Evolutionary conservation across 2,329 filamentous ascomycete species (phyloP).

Genomic region (Pseudogymnoascus sp.): DNA sequence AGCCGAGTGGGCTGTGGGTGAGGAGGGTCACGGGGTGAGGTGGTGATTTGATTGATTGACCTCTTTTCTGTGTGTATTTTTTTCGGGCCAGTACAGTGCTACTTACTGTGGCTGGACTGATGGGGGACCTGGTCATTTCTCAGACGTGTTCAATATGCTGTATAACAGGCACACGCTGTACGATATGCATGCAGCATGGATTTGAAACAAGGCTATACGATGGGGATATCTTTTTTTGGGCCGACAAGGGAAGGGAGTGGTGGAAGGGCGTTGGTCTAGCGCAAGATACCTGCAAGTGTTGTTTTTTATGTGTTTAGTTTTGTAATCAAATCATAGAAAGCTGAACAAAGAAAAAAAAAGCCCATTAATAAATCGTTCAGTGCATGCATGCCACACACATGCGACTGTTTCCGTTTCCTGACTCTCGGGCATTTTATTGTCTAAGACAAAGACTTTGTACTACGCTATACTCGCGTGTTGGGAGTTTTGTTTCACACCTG

Average conservation of each 20-base stretch:
- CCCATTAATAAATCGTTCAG: not conserved
- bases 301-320: not conserved
- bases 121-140: not conserved
- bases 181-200: conserved; percentile 5
- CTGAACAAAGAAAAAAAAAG: not conserved
- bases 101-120: not conserved
- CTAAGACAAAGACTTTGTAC: no score
- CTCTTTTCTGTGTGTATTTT: not conserved
- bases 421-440: not conserved
- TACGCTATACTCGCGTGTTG: not conserved
- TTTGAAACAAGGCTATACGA: conserved; percentile 5
- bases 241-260: not conserved
- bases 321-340: no score
- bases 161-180: conserved; percentile 1
- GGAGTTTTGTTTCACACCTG: not conserved
- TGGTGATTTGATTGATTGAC: not conserved
- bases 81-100: not conserved
- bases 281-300: not conserved
- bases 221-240: not conserved
- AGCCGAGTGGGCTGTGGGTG: conserved; percentile 69
- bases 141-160: not conserved
- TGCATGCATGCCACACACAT: not conserved
- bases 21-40: conserved; percentile 60
- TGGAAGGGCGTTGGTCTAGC: not conserved
- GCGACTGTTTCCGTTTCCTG: conserved; percentile 2